Conservation (phyloP, 179 eudicot species). For the Sideroxylon spinosum region DNA sequence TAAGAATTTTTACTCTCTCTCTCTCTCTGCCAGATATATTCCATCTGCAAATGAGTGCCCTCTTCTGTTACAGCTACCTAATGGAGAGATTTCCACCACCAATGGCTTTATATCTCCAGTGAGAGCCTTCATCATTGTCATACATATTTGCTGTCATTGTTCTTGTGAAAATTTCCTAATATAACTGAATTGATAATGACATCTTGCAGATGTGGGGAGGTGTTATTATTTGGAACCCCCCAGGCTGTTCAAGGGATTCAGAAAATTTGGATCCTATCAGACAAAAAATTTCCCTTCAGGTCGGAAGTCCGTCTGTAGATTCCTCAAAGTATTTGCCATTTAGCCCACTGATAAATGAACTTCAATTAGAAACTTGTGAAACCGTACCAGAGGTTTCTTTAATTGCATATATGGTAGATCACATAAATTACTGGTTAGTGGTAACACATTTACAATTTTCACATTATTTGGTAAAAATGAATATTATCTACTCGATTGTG, state of each 20-base stretch:
- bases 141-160: conserved; percentile 7
- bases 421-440: neutral
- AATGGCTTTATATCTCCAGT: conserved; percentile 97
- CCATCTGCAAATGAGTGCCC: conserved; percentile 93
- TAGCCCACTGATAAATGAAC: neutral
- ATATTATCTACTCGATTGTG: neutral
- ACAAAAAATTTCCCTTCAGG: conserved; percentile 59
- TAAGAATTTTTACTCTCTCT: neutral
- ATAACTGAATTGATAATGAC: conserved; percentile 19
- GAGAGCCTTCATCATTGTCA: conserved; percentile 21
- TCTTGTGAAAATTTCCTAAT: neutral
- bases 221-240: conserved; percentile 87
- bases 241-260: conserved; percentile 53
- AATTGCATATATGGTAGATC: neutral
- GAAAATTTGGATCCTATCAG: conserved; percentile 32
- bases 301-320: conserved; percentile 29
- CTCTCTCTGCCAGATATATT: conserved; percentile 49
- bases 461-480: neutral
- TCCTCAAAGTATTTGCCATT: neutral
- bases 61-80: conserved; percentile 73
- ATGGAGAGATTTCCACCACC: conserved; percentile 72
- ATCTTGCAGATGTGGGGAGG: conserved; percentile 95
- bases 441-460: neutral
- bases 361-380: neutral
- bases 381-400: neutral